Conservation (phyloP, 805 yeast species). For the Saccharomyces cerevisiae region DNA sequence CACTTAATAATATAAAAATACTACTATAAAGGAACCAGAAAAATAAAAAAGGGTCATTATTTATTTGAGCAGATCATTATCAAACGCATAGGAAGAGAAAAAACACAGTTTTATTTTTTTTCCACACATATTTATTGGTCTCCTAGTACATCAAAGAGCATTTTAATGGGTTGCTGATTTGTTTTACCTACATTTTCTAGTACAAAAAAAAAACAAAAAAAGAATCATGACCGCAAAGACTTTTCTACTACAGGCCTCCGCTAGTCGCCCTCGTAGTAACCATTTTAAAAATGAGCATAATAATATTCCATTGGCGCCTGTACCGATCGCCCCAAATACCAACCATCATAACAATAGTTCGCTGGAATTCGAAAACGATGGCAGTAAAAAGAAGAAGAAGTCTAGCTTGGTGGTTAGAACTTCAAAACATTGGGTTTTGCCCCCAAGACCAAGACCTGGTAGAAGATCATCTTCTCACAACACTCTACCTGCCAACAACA, state of each 20-base stretch:
- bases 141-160: background rate
- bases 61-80: background rate
- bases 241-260: background rate
- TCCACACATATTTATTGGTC: background rate
- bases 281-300: background rate
- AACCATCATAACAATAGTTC: background rate
- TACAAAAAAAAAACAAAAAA: background rate
- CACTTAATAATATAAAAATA: background rate
- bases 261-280: background rate
- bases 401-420: slow-evolving; percentile 34
- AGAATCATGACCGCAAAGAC: background rate
- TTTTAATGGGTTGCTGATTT: background rate
- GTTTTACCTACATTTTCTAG: background rate
- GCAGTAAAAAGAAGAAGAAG: background rate
- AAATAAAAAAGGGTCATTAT: background rate
- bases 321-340: background rate
- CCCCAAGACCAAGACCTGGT: slow-evolving; percentile 77
- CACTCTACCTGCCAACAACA: slow-evolving; percentile 2
- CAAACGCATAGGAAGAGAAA: background rate
- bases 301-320: background rate
- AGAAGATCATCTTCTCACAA: slow-evolving; percentile 37
- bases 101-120: background rate
- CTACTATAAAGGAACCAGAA: background rate
- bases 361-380: background rate
- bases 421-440: slow-evolving; percentile 74